Percentiles rank a stretch among this genome's conserved stretches.
Conservation (phyloP, 345 rosid genomes). For the Eucalyptus melliodora region DNA sequence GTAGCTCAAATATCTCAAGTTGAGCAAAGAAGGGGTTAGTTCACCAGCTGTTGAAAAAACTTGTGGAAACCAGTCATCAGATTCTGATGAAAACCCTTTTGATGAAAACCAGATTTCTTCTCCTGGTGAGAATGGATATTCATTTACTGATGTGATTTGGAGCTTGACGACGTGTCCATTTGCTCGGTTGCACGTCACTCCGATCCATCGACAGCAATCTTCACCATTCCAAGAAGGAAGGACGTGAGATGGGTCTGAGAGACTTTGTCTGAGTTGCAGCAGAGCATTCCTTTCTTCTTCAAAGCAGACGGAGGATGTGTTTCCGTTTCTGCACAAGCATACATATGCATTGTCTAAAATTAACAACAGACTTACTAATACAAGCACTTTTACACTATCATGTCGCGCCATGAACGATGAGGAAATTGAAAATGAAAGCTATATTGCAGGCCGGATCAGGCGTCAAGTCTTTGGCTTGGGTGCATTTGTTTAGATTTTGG, state of each 20-base stretch:
- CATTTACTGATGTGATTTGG: not conserved
- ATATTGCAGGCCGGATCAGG: fast-evolving
- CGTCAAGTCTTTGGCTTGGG: not conserved
- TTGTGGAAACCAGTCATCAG: fast-evolving
- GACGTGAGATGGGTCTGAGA: not conserved
- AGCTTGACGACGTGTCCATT: not conserved
- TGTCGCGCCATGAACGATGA: not conserved
- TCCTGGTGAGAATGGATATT: fast-evolving
- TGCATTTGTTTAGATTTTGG: not conserved
- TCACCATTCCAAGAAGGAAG: not conserved
- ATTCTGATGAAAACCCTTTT: too few species aligned
- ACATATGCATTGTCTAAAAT: not conserved
- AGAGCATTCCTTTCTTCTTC: not conserved
- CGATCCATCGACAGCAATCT: not conserved
- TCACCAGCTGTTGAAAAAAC: not conserved
- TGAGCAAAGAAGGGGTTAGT: not conserved
- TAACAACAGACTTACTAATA: not conserved
- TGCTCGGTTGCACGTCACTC: not conserved
- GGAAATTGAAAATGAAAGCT: not conserved
- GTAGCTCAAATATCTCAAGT: not conserved
- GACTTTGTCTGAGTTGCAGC: not conserved
- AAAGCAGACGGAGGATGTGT: not conserved
- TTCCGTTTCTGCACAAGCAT: not conserved
- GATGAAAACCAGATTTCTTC: too few species aligned
- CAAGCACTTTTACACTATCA: not conserved